These are phyloP conservation scores for Yarrowia sp. DNA, from an alignment of 805 yeast genomes.

Conservation along the genomic window DNA sequence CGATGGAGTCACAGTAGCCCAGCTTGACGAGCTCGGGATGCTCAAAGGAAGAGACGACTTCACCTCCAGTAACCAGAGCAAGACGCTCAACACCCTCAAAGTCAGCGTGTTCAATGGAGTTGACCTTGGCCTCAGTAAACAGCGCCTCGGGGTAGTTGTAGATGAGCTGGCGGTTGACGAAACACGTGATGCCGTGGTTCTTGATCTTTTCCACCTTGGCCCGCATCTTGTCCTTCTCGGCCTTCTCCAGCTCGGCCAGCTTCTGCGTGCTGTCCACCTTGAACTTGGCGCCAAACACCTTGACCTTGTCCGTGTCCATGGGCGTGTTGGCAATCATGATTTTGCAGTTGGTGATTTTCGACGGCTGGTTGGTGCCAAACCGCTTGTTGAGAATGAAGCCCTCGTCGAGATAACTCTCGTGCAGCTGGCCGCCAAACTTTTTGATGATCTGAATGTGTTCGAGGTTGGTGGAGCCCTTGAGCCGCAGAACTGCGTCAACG, in stretches of 20 bases:
- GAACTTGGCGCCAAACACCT: conserved; percentile 95
- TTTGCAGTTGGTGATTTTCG: conserved; percentile 72
- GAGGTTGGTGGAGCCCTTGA: conserved; percentile 81
- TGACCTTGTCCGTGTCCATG: conserved; percentile 92
- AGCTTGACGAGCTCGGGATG: conserved; percentile 79
- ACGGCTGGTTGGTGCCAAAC: conserved; percentile 94
- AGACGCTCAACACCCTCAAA: conserved; percentile 96
- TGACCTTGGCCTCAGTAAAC: conserved; percentile 80
- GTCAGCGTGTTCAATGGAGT: conserved; percentile 96
- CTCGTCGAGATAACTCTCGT: conserved; percentile 91
- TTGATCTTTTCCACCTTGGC: conserved; percentile 83
- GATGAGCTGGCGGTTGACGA: conserved; percentile 92
- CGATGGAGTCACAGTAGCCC: conserved; percentile 85
- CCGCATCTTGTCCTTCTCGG: conserved; percentile 92
- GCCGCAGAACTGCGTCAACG: conserved; percentile 86
- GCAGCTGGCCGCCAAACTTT: conserved; percentile 86
- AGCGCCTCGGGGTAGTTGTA: conserved; percentile 98
- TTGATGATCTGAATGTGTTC: conserved; percentile 92
- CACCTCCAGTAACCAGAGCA: conserved; percentile 96
- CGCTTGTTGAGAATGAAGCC: conserved; percentile 90
- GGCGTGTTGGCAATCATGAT: conserved; percentile 94
- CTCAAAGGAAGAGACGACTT: conserved; percentile 95
- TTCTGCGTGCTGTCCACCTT: conserved; percentile 93
- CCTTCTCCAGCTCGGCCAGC: conserved; percentile 88
- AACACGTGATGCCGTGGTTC: conserved; percentile 80